Evolutionary conservation across 176 grass and related monocot genomes (phyloP).

Genomic region (Panicum miliaceum): DNA sequence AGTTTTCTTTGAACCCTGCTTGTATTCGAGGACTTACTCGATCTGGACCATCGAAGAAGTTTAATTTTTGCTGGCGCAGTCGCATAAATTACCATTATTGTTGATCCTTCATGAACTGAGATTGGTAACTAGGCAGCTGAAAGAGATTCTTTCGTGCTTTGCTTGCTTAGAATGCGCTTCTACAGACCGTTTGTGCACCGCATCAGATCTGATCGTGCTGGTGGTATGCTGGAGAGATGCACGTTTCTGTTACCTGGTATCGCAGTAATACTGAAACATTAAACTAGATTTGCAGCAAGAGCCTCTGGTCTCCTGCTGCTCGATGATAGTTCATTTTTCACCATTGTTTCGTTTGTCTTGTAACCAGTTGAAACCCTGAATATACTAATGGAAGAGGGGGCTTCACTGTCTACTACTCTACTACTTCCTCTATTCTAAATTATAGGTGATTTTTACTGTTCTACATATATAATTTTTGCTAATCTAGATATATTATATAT

Average conservation of each 20-base stretch:
- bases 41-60: background rate
- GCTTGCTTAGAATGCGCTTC: too few species aligned
- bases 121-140: background rate
- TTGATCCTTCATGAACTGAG: background rate
- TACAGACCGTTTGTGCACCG: too few species aligned
- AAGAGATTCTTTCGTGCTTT: background rate
- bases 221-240: too few species aligned
- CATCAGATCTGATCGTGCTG: too few species aligned
- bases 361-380: too few species aligned
- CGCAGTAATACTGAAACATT: background rate
- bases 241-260: background rate
- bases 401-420: too few species aligned
- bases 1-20: background rate
- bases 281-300: background rate
- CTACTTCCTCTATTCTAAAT: too few species aligned
- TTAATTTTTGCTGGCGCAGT: slow-evolving; percentile 18
- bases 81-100: background rate
- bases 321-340: background rate
- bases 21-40: background rate
- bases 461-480: too few species aligned
- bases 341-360: background rate
- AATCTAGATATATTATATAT: too few species aligned
- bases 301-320: background rate
- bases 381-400: too few species aligned
- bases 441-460: too few species aligned